These are phyloP conservation scores for Aspergillus neotritici DNA, from an alignment of 2,329 filamentous ascomycete species.

Conservation along the genomic window DNA sequence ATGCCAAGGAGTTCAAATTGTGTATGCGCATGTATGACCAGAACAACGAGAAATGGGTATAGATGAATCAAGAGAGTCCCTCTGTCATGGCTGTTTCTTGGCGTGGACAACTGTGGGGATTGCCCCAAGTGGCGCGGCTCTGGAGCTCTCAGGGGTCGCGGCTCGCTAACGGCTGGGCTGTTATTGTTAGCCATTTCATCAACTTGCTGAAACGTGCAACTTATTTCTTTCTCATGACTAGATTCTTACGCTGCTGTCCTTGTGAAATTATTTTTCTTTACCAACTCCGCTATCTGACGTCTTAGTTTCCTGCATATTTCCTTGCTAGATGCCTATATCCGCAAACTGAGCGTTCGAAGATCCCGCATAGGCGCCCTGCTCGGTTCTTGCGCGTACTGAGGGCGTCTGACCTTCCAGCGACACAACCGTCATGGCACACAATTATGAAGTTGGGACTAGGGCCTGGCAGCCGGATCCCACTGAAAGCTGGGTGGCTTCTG, in stretches of 20 bases:
- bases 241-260: slow-evolving; percentile 3
- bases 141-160: slow-evolving; percentile 26
- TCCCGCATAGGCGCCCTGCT: slow-evolving; percentile 16
- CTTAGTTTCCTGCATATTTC: slow-evolving; percentile 10
- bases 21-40: too few species aligned
- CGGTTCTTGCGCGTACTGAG: slow-evolving; percentile 6
- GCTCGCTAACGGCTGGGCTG: slow-evolving; percentile 25
- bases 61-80: neutral
- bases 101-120: slow-evolving; percentile 16
- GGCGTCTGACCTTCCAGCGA: slow-evolving; percentile 2
- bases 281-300: slow-evolving; percentile 10
- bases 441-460: slow-evolving; percentile 92
- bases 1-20: too few species aligned
- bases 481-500: slow-evolving; percentile 95
- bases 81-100: slow-evolving; percentile 10
- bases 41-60: too few species aligned
- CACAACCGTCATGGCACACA: slow-evolving; percentile 63
- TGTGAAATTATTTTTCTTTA: slow-evolving; percentile 4
- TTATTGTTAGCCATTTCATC: slow-evolving; percentile 20
- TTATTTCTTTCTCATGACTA: slow-evolving; percentile 6
- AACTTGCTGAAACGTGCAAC: slow-evolving; percentile 14
- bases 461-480: slow-evolving; percentile 96
- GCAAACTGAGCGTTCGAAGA: slow-evolving; percentile 5
- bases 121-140: slow-evolving; percentile 20
- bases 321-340: slow-evolving; percentile 25